Evolutionary conservation across 2,329 filamentous ascomycete species (phyloP).

Genomic region (Chaetothyriales sp.): DNA sequence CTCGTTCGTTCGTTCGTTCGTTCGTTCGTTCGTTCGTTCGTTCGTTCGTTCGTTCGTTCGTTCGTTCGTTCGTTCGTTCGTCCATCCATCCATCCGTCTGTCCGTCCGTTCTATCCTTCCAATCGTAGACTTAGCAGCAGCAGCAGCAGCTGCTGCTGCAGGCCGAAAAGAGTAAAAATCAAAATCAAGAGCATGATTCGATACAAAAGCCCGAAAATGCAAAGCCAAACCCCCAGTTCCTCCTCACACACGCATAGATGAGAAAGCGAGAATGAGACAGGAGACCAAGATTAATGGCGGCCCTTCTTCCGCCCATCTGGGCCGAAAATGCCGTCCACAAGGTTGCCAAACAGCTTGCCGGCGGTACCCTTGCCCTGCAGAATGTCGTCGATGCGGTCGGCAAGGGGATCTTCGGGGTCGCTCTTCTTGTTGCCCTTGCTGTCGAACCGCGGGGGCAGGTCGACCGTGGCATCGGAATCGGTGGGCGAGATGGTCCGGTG

Average conservation of each 20-base stretch:
- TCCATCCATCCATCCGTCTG: no score
- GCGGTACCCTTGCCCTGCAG: constrained; percentile 22
- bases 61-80: neutral
- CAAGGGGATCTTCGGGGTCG: constrained; percentile 24
- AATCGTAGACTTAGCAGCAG: neutral
- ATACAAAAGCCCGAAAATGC: neutral
- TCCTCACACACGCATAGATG: neutral
- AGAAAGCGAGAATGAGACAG: neutral
- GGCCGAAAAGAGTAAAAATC: neutral
- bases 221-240: neutral
- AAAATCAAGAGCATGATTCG: no score
- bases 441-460: constrained; percentile 33
- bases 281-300: neutral
- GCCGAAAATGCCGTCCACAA: constrained; percentile 18
- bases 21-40: no score
- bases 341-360: constrained; percentile 19
- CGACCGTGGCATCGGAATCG: constrained; percentile 32
- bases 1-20: no score
- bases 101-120: neutral
- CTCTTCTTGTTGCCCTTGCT: constrained; percentile 26
- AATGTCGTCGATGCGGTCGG: constrained; percentile 25
- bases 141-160: neutral
- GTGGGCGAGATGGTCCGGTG: constrained; percentile 2
- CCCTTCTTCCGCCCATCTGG: constrained; percentile 11
- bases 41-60: no score